Percentiles rank a stretch among this genome's conserved stretches.
Evolutionary conservation across 2,329 filamentous ascomycete species (phyloP).

Genomic region (Aschersonia sp.): DNA sequence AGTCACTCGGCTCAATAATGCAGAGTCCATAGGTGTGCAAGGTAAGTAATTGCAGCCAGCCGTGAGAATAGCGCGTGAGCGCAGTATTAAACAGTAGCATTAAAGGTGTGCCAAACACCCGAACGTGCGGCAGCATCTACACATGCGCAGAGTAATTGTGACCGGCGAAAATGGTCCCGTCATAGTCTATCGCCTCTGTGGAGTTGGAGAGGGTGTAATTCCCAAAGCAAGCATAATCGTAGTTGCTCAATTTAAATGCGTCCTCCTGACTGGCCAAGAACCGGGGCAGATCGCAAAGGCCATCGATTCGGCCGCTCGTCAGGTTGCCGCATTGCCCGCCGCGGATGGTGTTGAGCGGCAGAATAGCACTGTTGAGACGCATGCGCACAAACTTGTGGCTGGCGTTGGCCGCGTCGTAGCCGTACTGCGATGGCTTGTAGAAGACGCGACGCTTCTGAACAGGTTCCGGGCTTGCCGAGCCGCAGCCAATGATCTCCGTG

Average conservation of each 20-base stretch:
- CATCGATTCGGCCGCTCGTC: conserved; percentile 22
- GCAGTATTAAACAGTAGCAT: too few relatives aligned
- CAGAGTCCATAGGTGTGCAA: too few relatives aligned
- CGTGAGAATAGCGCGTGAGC: too few relatives aligned
- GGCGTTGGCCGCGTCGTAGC: conserved; percentile 24
- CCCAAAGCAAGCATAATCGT: conserved; percentile 31
- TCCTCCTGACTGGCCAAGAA: conserved; percentile 26
- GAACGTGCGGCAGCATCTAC: not conserved
- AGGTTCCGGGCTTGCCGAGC: conserved; percentile 19
- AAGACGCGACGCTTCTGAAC: conserved; percentile 21
- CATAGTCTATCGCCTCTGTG: conserved; percentile 24
- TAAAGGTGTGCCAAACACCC: too few relatives aligned
- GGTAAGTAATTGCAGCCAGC: too few relatives aligned
- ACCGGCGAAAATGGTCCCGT: conserved; percentile 19
- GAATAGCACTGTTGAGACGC: conserved; percentile 32
- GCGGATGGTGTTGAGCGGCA: conserved; percentile 30
- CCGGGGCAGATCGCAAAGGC: conserved; percentile 24
- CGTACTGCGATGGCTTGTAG: conserved; percentile 28
- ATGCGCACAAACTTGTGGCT: conserved; percentile 33
- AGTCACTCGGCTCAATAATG: too few relatives aligned
- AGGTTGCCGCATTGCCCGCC: conserved; percentile 23
- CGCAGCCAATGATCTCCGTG: conserved; percentile 40
- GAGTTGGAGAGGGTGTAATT: conserved; percentile 27
- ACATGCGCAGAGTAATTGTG: conserved; percentile 1
- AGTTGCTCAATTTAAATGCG: conserved; percentile 24